phyloP scores from a whole-genome alignment of 2,329 filamentous ascomycete genomes.

The Fusarium hainanense region DNA sequence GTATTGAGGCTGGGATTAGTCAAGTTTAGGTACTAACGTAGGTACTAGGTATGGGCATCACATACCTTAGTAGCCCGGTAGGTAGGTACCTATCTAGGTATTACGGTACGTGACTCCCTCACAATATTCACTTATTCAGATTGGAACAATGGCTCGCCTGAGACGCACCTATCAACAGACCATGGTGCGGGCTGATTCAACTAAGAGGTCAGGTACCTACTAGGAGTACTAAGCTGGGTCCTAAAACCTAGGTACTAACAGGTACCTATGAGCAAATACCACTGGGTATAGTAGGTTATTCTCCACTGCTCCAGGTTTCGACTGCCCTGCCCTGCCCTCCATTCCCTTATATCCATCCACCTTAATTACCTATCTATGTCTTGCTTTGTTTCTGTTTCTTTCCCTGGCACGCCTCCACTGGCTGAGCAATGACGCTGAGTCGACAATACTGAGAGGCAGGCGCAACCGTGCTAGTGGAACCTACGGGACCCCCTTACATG shows the following conservation, averaged over 20 bases:
- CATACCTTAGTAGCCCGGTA: no score
- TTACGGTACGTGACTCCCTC: neutral
- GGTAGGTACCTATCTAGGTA: neutral
- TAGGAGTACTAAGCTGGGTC: no score
- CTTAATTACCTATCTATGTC: neutral
- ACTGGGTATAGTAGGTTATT: neutral
- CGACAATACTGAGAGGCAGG: neutral
- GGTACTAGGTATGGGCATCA: neutral
- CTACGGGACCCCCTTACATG: constrained; percentile 37
- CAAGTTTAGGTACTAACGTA: neutral
- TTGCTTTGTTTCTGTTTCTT: neutral
- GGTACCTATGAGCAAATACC: neutral
- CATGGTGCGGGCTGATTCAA: neutral
- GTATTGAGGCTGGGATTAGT: constrained; percentile 18
- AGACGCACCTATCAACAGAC: constrained; percentile 1
- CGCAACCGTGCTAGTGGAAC: constrained; percentile 14
- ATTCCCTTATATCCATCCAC: neutral
- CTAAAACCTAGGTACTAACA: no score
- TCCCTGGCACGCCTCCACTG: constrained; percentile 3
- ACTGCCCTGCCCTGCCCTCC: neutral
- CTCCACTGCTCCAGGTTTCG: neutral
- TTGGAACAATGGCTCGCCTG: constrained; percentile 1
- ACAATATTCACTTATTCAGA: constrained; percentile 33
- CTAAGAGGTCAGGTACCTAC: neutral
- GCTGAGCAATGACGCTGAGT: constrained; percentile 12